Conservation (phyloP, 2,329 filamentous ascomycete species). For the Blastomyces percursus region DNA sequence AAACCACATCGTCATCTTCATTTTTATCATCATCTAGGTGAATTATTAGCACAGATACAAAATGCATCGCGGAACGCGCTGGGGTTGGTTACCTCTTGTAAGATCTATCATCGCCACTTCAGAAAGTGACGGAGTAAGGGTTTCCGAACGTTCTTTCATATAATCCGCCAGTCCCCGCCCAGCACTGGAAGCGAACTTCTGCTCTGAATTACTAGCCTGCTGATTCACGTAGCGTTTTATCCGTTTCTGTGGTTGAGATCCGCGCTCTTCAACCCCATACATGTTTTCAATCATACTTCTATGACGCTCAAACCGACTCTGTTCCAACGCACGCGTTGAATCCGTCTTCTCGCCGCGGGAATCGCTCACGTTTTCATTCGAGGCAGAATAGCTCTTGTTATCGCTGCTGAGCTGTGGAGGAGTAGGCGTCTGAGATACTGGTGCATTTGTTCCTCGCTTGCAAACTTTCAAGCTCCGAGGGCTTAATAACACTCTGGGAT, state of each 20-base stretch:
- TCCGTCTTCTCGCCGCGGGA: neutral
- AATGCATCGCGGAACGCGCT: neutral
- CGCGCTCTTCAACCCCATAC: constrained; percentile 62
- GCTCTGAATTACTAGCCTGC: constrained; percentile 28
- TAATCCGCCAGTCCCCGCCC: constrained; percentile 53
- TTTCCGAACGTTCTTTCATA: constrained; percentile 49
- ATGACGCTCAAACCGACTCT: neutral
- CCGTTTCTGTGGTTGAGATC: constrained; percentile 52
- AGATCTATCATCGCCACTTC: constrained; percentile 41
- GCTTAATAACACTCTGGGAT: constrained; percentile 14
- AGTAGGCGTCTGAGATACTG: neutral
- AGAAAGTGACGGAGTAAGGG: constrained; percentile 35
- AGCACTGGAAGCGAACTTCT: constrained; percentile 38
- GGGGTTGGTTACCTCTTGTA: constrained; percentile 25
- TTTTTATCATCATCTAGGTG: constrained; percentile 23
- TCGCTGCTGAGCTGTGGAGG: neutral
- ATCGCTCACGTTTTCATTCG: neutral
- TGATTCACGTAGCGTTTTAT: constrained; percentile 45
- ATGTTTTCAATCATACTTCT: constrained; percentile 55
- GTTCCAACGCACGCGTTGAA: neutral
- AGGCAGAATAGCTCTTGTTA: neutral
- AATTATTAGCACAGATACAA: neutral
- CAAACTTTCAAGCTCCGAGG: constrained; percentile 11
- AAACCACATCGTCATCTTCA: constrained; percentile 32
- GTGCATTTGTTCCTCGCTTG: neutral